phyloP scores from a whole-genome alignment of 164 flowering plant genomes.

The Protea cynaroides region DNA sequence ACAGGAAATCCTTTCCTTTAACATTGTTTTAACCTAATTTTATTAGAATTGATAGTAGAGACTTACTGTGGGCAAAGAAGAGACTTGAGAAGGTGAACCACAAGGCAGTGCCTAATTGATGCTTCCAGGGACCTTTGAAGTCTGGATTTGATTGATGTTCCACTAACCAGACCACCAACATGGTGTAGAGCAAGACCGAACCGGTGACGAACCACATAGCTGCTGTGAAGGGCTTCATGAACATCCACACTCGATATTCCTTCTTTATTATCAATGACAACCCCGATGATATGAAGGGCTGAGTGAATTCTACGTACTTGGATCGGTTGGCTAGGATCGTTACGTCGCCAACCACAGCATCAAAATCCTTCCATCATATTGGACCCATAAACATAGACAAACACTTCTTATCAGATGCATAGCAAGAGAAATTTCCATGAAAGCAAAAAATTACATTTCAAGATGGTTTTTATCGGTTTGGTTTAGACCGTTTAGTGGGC shows the following conservation, averaged over 20 bases:
- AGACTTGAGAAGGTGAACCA: constrained; percentile 56
- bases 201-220: constrained; percentile 41
- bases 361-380: no score
- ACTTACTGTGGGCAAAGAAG: constrained; percentile 64
- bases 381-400: no score
- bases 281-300: constrained; percentile 45
- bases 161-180: constrained; percentile 40
- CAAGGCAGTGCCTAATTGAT: constrained; percentile 39
- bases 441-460: no score
- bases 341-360: constrained; percentile 34
- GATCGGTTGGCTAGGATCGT: constrained; percentile 38
- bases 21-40: no score
- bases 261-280: constrained; percentile 29
- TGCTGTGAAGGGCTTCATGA: constrained; percentile 45
- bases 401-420: no score
- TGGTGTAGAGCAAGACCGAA: constrained; percentile 30
- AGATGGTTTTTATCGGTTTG: no score
- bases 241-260: constrained; percentile 25
- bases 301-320: constrained; percentile 41
- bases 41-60: neutral
- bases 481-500: no score
- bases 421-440: no score
- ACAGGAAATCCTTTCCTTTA: neutral
- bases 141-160: constrained; percentile 40
- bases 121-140: constrained; percentile 34